Evolutionary conservation across 441 rosid genomes (phyloP).

Genomic region (Eruca vesicaria): DNA sequence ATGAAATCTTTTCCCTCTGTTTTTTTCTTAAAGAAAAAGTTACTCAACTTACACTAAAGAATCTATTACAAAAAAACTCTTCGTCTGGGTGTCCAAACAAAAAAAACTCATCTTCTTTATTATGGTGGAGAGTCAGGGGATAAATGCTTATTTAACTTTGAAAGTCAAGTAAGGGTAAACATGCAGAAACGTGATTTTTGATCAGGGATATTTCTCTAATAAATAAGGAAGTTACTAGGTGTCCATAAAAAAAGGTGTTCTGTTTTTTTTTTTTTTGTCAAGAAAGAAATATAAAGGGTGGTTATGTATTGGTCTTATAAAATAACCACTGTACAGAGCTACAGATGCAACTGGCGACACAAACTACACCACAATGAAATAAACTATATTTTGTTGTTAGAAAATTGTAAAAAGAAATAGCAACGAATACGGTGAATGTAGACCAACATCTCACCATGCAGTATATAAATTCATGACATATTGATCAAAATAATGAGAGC

Average conservation of each 20-base stretch:
- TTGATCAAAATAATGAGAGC: no score
- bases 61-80: not conserved
- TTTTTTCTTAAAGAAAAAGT: not conserved
- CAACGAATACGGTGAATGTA: not conserved
- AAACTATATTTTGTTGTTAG: not conserved
- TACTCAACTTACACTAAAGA: not conserved
- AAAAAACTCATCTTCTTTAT: not conserved
- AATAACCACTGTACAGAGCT: slow-evolving; percentile 7
- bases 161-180: slow-evolving; percentile 24
- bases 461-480: no score
- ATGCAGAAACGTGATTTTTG: slow-evolving; percentile 35
- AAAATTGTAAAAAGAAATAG: not conserved
- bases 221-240: slow-evolving; percentile 15
- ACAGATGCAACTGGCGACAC: slow-evolving; percentile 31
- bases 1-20: not conserved
- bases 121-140: slow-evolving; percentile 22
- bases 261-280: not conserved
- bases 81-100: not conserved
- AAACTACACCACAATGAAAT: slow-evolving; percentile 23
- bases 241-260: not conserved
- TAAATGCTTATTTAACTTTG: slow-evolving; percentile 16
- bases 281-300: slow-evolving; percentile 11
- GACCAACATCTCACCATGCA: not conserved
- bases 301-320: slow-evolving; percentile 21
- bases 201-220: slow-evolving; percentile 22